Evolutionary conservation across 768 basidiomycete species (phyloP), one percentile per base, ranked within the genome.

Genomic region (Lentinula guzmanii): DNA sequence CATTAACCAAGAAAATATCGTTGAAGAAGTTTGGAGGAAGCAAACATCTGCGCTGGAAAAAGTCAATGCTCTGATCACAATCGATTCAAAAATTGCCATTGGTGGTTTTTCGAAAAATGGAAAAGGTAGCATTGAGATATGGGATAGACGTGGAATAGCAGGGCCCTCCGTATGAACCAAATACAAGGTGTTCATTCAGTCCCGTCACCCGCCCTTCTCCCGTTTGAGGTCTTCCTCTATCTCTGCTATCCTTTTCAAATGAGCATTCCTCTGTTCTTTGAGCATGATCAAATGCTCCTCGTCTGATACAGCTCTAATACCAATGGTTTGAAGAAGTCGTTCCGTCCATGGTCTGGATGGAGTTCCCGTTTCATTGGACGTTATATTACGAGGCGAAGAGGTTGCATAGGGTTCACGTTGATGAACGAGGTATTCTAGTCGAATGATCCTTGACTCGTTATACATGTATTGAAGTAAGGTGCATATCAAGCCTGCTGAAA

Each of bases 201-300:
- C 5, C n/a, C 16, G 5, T 46, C 28, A 31, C 15, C 33, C 10
- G 24, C 21, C 3, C 52, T 69, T 68, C 62, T 79, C 75, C 43
- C 72, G 70, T 54, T 73, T 74, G 13, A 77, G 35, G 65, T 81
- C 69, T 21, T 64, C 64, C 65, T 87, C 85, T 3, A 92, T 74
- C 63, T 84, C 81, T 54, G 74, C 76, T 70, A 91, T 90, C 61
- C 80, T 78, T 62, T 72, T 75, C 63, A 86, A 67, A 66, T 89
- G 75, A 8, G 70, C 71, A 4, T 83, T 81, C 64, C 89, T 78
- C 52, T 86, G 79, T 57, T 74, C 75, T 69, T 80, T 85, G 68
- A 93, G 68, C 62, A 79, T 81, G 33, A 70, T 70, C 56, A 93
- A 65, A 65, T 91, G 91, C 63, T 89, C 87, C 52, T 93, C 87